Base-by-base conservation (phyloP, 352 stramenopile genomes). In the Pythium dissimile region DNA sequence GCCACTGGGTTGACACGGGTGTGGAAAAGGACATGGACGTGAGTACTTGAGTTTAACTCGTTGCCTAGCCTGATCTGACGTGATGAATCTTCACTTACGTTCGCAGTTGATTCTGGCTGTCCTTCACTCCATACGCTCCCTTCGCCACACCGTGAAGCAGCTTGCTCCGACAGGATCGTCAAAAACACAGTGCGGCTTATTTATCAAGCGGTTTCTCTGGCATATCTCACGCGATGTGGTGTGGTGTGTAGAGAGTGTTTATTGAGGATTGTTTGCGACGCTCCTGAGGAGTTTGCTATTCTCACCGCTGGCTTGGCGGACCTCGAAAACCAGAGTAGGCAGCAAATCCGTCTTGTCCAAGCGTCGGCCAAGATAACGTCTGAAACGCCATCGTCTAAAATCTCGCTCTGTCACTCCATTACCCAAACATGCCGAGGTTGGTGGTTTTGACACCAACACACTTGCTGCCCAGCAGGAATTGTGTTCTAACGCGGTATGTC, bases 61-160 rank as follows among this genome's bases (percentile, higher is more conserved):
- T 45, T 34, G 18, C 13, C 32, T 46, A 23, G 28, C 32, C 31
- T n/a, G n/a, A 42, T 38, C 34, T 26, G 5, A 46, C 31, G 11
- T 38, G 7, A 26, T 44, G 7, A 34, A 35, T 38, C 27, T 30
- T 24, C 10, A 15, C 50, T 20, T 34, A 8, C 24, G 1, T 60
- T 13, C 45, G 10, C 49, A 94, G 84, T 55, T 92, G 16, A 71
- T 94, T 21, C 64, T 92, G 59, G 85, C 94, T 21, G 81, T 98
- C 32, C 90, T 99, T 51, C 87, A 97, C 64, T 91, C 88, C 18
- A 97, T 96, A 43, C 84, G 97, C 15, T 99, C 96, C 6, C 76
- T 99, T 13, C 75, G 79, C 11, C 84, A 90, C 62, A 89, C 79
- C 0, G 67, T 89, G 45, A 92, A 89, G 54, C 77, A 76, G 1